Percentiles rank a stretch among this genome's conserved stretches.
Evolutionary conservation across 2,329 filamentous ascomycete genomes (phyloP).

Genomic region (Cladosporium austrohemisphaericum): DNA sequence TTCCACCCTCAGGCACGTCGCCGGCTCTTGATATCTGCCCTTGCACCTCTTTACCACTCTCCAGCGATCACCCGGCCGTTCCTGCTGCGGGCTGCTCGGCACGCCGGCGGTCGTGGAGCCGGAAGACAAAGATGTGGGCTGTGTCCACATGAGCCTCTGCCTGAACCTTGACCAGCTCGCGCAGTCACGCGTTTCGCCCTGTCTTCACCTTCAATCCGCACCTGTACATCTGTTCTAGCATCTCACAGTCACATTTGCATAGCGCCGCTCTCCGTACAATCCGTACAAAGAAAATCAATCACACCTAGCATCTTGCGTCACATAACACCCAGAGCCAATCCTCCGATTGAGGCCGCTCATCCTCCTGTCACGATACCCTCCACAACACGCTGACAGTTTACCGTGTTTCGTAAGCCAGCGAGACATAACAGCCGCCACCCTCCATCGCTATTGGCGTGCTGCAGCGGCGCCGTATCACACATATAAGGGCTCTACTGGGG

Average conservation of each 20-base stretch:
- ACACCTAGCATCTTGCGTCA: not conserved
- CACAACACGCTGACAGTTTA: not conserved
- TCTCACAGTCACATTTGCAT: slow-evolving; percentile 2
- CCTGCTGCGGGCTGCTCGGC: slow-evolving; percentile 6
- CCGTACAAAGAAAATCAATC: slow-evolving; percentile 11
- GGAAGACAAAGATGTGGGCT: not conserved
- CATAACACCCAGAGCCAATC: not conserved
- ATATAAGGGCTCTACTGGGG: not conserved
- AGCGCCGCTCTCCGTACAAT: slow-evolving; percentile 1
- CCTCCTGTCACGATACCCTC: slow-evolving; percentile 5
- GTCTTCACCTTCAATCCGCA: slow-evolving; percentile 2
- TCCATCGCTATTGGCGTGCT: not conserved
- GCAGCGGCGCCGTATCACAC: slow-evolving; percentile 6
- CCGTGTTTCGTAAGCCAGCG: not conserved
- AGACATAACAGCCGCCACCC: not conserved
- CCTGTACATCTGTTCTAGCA: slow-evolving; percentile 11
- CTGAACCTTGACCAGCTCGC: not conserved
- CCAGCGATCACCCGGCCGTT: not conserved
- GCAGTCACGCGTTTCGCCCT: slow-evolving; percentile 5
- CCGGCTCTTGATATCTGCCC: too few species aligned
- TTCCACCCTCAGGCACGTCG: slow-evolving; percentile 1
- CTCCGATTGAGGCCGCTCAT: slow-evolving; percentile 1
- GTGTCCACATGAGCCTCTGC: slow-evolving; percentile 11
- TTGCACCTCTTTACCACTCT: too few species aligned
- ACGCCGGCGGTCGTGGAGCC: slow-evolving; percentile 7